Evolutionary conservation across 331 rosid species (phyloP).

Genomic region (Malus hybrid): DNA sequence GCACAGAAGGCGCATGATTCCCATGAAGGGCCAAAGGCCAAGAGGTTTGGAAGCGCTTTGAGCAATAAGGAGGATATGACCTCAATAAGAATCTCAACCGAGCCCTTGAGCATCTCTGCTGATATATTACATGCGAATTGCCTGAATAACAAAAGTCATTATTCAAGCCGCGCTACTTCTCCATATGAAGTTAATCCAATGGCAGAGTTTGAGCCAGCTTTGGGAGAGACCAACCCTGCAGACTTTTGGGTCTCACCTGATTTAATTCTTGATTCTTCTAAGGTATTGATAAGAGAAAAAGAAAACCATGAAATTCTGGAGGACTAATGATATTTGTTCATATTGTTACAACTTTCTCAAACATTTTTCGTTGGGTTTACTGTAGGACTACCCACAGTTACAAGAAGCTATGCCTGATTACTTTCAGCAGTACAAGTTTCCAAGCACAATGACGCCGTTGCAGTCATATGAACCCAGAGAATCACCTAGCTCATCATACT

Average conservation of each 20-base stretch:
- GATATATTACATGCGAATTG: conserved; percentile 35
- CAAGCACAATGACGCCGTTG: conserved; percentile 40
- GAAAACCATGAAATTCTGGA: not conserved
- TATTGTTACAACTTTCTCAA: conserved; percentile 7
- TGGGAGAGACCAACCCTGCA: conserved; percentile 37
- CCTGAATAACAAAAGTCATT: conserved; percentile 37
- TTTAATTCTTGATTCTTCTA: conserved; percentile 80
- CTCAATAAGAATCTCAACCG: conserved; percentile 22
- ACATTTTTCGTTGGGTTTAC: conserved; percentile 1
- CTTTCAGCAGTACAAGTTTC: conserved; percentile 36
- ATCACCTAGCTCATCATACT: conserved; percentile 64
- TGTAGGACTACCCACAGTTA: conserved; percentile 62
- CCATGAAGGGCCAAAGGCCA: conserved; percentile 34
- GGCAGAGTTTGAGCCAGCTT: conserved; percentile 36
- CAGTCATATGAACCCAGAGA: conserved; percentile 41
- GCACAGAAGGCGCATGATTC: conserved; percentile 31
- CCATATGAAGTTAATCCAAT: conserved; percentile 29
- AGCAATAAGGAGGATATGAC: conserved; percentile 29
- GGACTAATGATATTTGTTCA: not conserved
- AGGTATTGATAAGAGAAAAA: conserved; percentile 34
- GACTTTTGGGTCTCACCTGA: conserved; percentile 69
- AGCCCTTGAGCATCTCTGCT: conserved; percentile 23
- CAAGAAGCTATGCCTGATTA: conserved; percentile 34
- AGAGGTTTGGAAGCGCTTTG: conserved; percentile 28
- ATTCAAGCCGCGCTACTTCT: conserved; percentile 44